Evolutionary conservation across 2,329 filamentous ascomycete genomes (phyloP).

Genomic region (Chaetothyriales sp.): DNA sequence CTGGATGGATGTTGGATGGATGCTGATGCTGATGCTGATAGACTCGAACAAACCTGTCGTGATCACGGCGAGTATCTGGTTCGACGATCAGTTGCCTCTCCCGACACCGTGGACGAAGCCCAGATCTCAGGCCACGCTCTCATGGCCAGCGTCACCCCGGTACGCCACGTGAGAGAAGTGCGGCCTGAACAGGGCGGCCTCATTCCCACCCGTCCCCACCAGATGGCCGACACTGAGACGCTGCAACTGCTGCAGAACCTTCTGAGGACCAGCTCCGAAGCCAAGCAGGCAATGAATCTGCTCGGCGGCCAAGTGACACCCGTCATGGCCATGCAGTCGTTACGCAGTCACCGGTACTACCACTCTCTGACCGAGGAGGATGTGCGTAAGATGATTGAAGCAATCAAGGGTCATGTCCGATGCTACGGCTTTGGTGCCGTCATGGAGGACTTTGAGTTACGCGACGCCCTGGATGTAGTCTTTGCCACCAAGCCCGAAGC

Average conservation of each 20-base stretch:
- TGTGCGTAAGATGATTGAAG: constrained; percentile 55
- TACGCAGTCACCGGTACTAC: constrained; percentile 57
- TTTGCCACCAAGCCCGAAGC: constrained; percentile 40
- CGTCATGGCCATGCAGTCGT: constrained; percentile 82
- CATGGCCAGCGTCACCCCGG: constrained; percentile 81
- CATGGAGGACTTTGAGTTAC: constrained; percentile 49
- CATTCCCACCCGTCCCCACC: constrained; percentile 44
- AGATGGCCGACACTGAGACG: constrained; percentile 60
- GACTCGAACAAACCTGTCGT: constrained; percentile 74
- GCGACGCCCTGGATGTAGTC: constrained; percentile 60
- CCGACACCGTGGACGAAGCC: constrained; percentile 44
- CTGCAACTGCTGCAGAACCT: constrained; percentile 56
- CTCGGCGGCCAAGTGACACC: constrained; percentile 52
- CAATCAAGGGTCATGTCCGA: constrained; percentile 63
- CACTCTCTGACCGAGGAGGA: constrained; percentile 51
- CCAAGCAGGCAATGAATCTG: constrained; percentile 65
- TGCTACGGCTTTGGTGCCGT: constrained; percentile 76
- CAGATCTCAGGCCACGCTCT: constrained; percentile 70
- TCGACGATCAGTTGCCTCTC: constrained; percentile 38
- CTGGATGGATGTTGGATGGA: neutral
- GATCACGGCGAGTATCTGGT: constrained; percentile 71
- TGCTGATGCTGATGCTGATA: constrained; percentile 18
- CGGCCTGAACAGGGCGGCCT: constrained; percentile 22
- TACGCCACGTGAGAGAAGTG: constrained; percentile 41
- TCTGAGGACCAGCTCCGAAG: constrained; percentile 65